Percentiles rank a stretch among this genome's conserved stretches.
Conservation (phyloP, 768 basidiomycete genomes). For the Cystobasidium onofrii region DNA sequence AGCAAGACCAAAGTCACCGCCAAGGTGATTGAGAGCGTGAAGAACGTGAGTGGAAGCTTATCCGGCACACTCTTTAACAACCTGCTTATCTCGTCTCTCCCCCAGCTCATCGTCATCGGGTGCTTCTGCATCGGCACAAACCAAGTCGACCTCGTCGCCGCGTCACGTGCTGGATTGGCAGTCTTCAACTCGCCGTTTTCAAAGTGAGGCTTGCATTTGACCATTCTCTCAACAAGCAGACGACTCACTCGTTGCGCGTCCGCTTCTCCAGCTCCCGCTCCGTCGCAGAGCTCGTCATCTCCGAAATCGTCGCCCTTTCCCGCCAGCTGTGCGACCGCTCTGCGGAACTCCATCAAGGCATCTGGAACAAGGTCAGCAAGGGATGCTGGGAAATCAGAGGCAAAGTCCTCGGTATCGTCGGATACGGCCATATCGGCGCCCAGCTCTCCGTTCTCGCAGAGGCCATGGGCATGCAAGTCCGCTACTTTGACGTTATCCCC, state of each 20-base stretch:
- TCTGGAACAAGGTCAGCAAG: conserved; percentile 99
- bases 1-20: conserved; percentile 96
- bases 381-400: conserved; percentile 96
- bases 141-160: conserved; percentile 82
- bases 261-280: conserved; percentile 82
- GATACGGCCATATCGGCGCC: conserved; percentile 96
- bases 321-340: conserved; percentile 85
- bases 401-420: conserved; percentile 94
- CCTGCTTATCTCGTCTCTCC: neutral
- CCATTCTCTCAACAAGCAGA: neutral
- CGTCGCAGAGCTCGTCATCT: conserved; percentile 93
- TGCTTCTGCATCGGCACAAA: conserved; percentile 99
- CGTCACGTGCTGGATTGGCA: conserved; percentile 79
- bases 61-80: neutral
- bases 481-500: conserved; percentile 90
- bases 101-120: conserved; percentile 83
- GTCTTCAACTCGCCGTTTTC: conserved; percentile 96
- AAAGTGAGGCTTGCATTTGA: conserved; percentile 30
- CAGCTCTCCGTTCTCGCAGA: conserved; percentile 96
- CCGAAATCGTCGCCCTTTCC: conserved; percentile 85
- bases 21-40: conserved; percentile 73
- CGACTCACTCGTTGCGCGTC: neutral
- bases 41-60: conserved; percentile 55
- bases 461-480: conserved; percentile 86
- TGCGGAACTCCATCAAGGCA: conserved; percentile 73